Base-by-base conservation (phyloP, 2,329 filamentous ascomycete species). In the Zymoseptoria crescenta region DNA sequence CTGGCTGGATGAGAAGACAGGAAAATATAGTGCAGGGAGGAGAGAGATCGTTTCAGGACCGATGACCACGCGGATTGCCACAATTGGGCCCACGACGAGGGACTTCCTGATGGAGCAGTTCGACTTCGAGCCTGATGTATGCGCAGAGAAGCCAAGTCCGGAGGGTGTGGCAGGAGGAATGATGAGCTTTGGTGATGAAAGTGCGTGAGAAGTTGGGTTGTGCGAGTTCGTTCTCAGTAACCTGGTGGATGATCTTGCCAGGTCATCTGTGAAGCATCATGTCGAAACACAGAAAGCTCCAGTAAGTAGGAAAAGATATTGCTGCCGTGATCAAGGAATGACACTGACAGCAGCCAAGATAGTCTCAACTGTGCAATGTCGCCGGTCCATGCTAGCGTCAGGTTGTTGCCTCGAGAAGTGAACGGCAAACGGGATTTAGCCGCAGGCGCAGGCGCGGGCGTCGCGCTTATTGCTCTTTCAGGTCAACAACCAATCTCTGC, bases 1-100 rank as follows among this genome's bases (percentile, higher is more conserved):
- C 3, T 73, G 81, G 58, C 67, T 81, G 49, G 75, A 79, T 50
- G 62, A 68, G 48, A 62, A 71, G 8, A 73, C 73, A 20, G 76
- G 75, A 6, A 75, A 69, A 52, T 71, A 71, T 51, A 71, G 68
- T 62, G 55, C 64, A 57, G 58, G 56, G 9, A 86, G 84, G 1
- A 85, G 83, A 64, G 79, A 96, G 62, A 88, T 87, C 16, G 92
- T 91, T 0, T 96, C 96, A 73, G 93, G 94, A 1, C 91, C 92
- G 16, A 96, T 93, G 24, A 96, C 92, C 16, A 87, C 85, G 0
- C 85, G 83, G 62, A 79, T 97, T 61, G 90, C 87, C 13, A 95
- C 92, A 0, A 99, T 99, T 73, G 94, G 94, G 0, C 93, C 94
- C 10, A 99, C 94, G 19, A 99, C 94, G 9, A 81, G 87, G 63